Conservation (phyloP, 345 rosid species). For the Conringia planisiliqua region DNA sequence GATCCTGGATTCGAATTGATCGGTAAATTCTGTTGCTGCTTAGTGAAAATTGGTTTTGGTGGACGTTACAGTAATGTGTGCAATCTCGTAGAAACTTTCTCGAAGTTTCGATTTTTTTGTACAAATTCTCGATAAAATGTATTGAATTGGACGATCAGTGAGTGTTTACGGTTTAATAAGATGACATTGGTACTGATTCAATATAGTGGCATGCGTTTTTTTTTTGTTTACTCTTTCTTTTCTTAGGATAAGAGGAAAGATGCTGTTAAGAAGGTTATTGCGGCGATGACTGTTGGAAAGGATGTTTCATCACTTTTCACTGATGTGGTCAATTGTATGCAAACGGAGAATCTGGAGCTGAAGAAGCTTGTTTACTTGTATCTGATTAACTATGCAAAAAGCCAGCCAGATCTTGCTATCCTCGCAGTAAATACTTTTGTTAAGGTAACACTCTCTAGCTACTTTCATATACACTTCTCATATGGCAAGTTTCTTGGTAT, state of each 20-base stretch:
- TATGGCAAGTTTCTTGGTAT: neutral
- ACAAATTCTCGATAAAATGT: neutral
- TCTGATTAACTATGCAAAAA: constrained; percentile 86
- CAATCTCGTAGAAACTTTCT: neutral
- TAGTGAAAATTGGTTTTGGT: no score
- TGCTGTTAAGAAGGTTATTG: constrained; percentile 97
- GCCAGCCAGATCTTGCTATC: constrained; percentile 97
- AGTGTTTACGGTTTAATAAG: neutral
- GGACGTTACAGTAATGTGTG: neutral
- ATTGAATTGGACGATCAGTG: neutral
- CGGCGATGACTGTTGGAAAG: constrained; percentile 97
- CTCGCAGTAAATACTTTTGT: constrained; percentile 97
- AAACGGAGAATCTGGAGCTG: constrained; percentile 91
- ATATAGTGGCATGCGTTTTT: constrained; percentile 10
- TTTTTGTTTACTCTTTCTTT: neutral
- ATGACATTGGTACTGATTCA: neutral
- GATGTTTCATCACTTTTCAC: constrained; percentile 93
- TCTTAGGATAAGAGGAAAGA: constrained; percentile 91
- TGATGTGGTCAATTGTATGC: constrained; percentile 95
- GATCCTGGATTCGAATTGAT: constrained; percentile 22
- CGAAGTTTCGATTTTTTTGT: neutral
- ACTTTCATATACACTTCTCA: neutral
- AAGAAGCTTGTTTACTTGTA: constrained; percentile 90
- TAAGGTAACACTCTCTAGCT: constrained; percentile 48
- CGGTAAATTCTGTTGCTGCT: neutral